A percentile compares a stretch with the other conserved stretches of the same genome.
Conservation (phyloP, 331 rosid genomes). For the Quercus phellos region DNA sequence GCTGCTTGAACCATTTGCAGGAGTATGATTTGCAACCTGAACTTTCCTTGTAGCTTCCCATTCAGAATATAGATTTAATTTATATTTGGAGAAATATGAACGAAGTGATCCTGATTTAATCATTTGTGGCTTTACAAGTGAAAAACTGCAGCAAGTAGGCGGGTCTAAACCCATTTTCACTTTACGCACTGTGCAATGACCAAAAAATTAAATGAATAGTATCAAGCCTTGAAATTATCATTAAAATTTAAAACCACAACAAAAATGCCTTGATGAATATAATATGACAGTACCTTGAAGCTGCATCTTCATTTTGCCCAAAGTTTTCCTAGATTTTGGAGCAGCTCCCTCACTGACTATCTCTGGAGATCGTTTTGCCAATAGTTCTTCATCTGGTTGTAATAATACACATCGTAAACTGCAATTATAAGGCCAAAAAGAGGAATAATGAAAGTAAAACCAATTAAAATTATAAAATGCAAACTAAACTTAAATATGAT, state of each 20-base stretch:
- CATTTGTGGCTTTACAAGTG: constrained; percentile 6
- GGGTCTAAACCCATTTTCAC: constrained; percentile 24
- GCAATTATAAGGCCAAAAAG: not conserved
- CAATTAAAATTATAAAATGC: not conserved
- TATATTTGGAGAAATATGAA: constrained; percentile 2
- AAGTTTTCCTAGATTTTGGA: constrained; percentile 16
- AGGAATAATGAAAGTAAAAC: not conserved
- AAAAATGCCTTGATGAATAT: not conserved
- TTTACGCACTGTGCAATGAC: constrained; percentile 24
- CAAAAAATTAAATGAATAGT: not conserved
- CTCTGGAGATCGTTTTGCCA: constrained; percentile 22
- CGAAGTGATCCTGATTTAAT: constrained; percentile 4
- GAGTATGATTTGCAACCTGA: constrained; percentile 3
- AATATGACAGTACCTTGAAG: constrained; percentile 6
- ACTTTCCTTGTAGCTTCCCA: constrained; percentile 15
- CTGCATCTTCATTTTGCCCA: constrained; percentile 30
- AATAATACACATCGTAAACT: constrained; percentile 31
- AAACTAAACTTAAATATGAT: not conserved
- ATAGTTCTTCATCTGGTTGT: constrained; percentile 32
- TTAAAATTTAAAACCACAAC: not conserved
- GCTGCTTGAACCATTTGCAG: constrained; percentile 13
- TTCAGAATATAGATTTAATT: constrained; percentile 5
- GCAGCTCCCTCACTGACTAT: constrained; percentile 14
- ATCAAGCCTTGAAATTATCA: not conserved
- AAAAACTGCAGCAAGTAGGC: constrained; percentile 17